A percentile compares a stretch with the other conserved stretches of the same genome.
phyloP scores from a whole-genome alignment of 305 asterid species.

The Petunia hybrid region DNA sequence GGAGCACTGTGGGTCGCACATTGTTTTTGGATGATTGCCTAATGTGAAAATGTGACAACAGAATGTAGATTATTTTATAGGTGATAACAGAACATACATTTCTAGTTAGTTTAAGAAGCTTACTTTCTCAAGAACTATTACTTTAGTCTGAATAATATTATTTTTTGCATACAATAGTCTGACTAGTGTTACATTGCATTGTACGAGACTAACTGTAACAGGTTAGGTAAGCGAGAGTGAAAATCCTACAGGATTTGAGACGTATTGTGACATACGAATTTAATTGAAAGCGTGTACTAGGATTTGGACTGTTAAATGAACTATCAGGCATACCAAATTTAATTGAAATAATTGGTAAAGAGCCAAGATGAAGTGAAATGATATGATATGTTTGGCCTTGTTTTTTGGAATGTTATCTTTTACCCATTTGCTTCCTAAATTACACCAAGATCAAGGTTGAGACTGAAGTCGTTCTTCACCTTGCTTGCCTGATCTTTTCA shows the following conservation, averaged over 20 bases:
- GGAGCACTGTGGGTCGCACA: conserved; percentile 8
- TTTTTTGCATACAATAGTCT: too few species aligned
- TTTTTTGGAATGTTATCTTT: conserved; percentile 3
- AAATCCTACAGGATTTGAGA: neutral
- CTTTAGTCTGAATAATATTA: neutral
- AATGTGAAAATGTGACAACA: neutral
- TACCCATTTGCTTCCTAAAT: conserved; percentile 5
- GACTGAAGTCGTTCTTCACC: conserved; percentile 4
- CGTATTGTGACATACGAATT: neutral
- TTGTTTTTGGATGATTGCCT: neutral
- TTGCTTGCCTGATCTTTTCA: conserved; percentile 10
- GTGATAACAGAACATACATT: neutral
- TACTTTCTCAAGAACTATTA: neutral
- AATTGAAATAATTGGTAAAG: neutral
- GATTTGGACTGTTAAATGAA: conserved; percentile 14
- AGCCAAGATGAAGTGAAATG: neutral
- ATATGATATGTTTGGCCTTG: neutral
- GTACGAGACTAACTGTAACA: neutral
- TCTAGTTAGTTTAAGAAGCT: conserved; percentile 14
- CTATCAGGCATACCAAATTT: neutral
- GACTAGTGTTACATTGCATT: neutral
- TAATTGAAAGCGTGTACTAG: neutral
- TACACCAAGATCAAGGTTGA: neutral
- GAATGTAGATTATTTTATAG: neutral
- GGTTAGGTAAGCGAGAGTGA: neutral